Conservation (phyloP, 2,329 filamentous ascomycete genomes). For the Chaetomium sp. region DNA sequence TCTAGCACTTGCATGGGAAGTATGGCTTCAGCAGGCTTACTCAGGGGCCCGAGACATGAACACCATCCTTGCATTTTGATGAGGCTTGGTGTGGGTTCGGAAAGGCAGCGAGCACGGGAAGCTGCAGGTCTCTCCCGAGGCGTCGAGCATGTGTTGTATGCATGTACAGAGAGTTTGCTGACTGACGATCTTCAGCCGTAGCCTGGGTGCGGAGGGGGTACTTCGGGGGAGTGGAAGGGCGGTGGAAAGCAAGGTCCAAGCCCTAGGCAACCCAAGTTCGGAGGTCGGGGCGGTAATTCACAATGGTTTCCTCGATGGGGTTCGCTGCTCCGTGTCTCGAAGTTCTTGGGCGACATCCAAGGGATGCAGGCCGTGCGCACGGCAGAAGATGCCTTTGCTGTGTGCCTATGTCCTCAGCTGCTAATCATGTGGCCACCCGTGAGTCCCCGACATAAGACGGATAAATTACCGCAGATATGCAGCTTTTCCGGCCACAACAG, state of each 20-base stretch:
- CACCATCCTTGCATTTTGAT: neutral
- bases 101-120: neutral
- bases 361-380: neutral
- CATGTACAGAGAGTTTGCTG: neutral
- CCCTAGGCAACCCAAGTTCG: no score
- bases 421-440: neutral
- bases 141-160: neutral
- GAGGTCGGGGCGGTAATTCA: no score
- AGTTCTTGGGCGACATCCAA: neutral
- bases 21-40: neutral
- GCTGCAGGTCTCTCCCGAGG: neutral
- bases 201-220: neutral
- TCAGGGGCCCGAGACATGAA: neutral
- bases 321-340: neutral
- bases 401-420: neutral
- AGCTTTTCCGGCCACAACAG: constrained; percentile 10
- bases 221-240: neutral
- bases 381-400: neutral
- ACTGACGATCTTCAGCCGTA: neutral
- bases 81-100: constrained; percentile 4
- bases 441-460: neutral
- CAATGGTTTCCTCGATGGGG: neutral
- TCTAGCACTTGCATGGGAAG: neutral
- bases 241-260: neutral
- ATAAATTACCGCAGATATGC: neutral